Conservation (phyloP, 768 basidiomycete genomes). For the Russula foetens region DNA sequence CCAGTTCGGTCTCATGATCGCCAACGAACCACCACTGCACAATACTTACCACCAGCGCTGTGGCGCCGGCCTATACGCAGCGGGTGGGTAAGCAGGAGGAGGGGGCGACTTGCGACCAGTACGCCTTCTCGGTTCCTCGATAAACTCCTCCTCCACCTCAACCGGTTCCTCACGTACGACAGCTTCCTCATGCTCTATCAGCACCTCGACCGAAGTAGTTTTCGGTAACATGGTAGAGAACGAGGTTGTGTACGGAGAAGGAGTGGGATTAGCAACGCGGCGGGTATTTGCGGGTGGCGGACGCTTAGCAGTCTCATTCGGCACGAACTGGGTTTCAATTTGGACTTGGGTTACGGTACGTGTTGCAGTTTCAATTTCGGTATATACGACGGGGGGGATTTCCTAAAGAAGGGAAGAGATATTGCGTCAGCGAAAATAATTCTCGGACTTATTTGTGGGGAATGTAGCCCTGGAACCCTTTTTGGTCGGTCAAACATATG, state of each 20-base stretch:
- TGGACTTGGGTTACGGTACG: conserved; percentile 44
- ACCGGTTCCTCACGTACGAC: conserved; percentile 28
- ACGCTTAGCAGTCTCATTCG: conserved; percentile 46
- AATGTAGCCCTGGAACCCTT: conserved; percentile 20
- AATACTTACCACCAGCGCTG: conserved; percentile 18
- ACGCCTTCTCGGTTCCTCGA: conserved; percentile 36
- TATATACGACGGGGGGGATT: conserved; percentile 34
- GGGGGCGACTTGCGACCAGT: conserved; percentile 35
- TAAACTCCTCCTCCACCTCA: conserved; percentile 33
- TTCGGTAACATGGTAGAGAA: conserved; percentile 54
- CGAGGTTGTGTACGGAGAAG: conserved; percentile 50
- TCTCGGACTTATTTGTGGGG: conserved; percentile 17
- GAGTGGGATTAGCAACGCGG: conserved; percentile 62
- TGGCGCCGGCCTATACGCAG: conserved; percentile 22
- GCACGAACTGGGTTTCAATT: conserved; percentile 27
- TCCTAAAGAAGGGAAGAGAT: conserved; percentile 29
- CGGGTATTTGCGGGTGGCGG: conserved; percentile 76
- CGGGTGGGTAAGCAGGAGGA: conserved; percentile 38
- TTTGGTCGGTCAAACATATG: background rate
- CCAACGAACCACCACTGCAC: conserved; percentile 6
- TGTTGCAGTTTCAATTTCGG: conserved; percentile 45
- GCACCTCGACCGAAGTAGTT: conserved; percentile 61
- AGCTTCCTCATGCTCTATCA: conserved; percentile 49
- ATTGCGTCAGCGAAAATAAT: conserved; percentile 18
- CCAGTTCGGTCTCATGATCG: conserved; percentile 13